phyloP scores from a whole-genome alignment of 179 eudicot genomes.

The Patellifolia procumbens region DNA sequence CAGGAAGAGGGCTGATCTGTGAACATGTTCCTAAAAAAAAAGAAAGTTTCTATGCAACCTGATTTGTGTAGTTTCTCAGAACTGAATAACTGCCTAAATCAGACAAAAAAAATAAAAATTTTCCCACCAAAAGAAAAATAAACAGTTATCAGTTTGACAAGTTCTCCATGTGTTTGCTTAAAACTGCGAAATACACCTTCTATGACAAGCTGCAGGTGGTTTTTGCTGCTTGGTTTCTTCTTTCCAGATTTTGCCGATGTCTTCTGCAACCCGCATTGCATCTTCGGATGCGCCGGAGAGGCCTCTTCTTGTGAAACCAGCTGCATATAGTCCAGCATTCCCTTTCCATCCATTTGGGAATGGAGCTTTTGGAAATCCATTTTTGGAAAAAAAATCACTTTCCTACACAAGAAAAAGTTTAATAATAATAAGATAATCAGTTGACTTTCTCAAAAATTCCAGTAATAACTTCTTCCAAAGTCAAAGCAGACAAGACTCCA shows the following conservation, averaged over 20 bases:
- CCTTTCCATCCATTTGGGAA: slow-evolving; percentile 99
- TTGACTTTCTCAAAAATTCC: neutral
- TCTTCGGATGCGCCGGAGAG: slow-evolving; percentile 87
- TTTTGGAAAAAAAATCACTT: slow-evolving; percentile 71
- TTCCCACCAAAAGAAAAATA: slow-evolving; percentile 23
- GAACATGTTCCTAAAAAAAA: slow-evolving; percentile 26
- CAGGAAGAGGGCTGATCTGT: slow-evolving; percentile 68
- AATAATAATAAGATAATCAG: slow-evolving; percentile 9
- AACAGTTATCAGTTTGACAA: neutral
- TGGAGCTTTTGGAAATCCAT: slow-evolving; percentile 81
- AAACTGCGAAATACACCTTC: slow-evolving; percentile 67
- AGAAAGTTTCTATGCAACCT: slow-evolving; percentile 30
- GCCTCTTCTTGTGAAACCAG: slow-evolving; percentile 91
- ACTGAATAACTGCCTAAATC: slow-evolving; percentile 30
- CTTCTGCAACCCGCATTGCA: slow-evolving; percentile 75
- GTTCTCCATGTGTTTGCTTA: slow-evolving; percentile 17
- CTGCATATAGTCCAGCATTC: slow-evolving; percentile 84
- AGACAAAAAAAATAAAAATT: slow-evolving; percentile 26
- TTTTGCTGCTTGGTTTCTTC: slow-evolving; percentile 68
- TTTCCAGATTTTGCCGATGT: slow-evolving; percentile 82
- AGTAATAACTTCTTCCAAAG: slow-evolving; percentile 27
- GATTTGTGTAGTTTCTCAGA: slow-evolving; percentile 18
- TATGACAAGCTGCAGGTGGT: slow-evolving; percentile 61
- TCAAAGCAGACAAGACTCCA: slow-evolving; percentile 42
- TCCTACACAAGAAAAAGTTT: slow-evolving; percentile 50